Base-by-base conservation (phyloP, 2,329 filamentous ascomycete genomes). In the Monilinia polystroma region DNA sequence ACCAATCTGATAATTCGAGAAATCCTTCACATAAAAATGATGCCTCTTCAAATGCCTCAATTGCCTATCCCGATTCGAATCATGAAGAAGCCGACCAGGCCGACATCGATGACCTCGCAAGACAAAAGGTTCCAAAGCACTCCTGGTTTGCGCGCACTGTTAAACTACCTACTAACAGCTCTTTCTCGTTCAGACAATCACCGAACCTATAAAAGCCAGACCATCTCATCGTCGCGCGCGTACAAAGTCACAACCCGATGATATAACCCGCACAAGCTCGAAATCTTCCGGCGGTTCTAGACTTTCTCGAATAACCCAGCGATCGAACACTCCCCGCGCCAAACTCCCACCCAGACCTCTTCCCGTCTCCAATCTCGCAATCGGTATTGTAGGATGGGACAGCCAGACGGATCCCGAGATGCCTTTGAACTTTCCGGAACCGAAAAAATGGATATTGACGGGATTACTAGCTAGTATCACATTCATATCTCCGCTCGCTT, bases 321-420 rank as follows among this genome's bases (percentile, higher is more conserved):
- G 58, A 60, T 72, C 73, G 4, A 71, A 63, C 38, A n/a, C 38
- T 49, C 71, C 59, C 58, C 72, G 70, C 51, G 49, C 58, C 29
- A 63, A 63, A 63, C 65, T 66, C n/a, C 58, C 56, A 18, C 41
- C 65, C 10, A 14, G 57, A 18, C 57, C 58, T 20, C 41, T 77
- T n/a, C 85, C 84, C 0, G 70, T 81, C 38, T 81, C 80, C 23
- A 80, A 87, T 70, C 80, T 88, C 26, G 79, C 79, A 64, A 77
- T 76, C 1, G 82, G 82, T n/a, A 73, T 87, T 67, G 82, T 88
- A 23, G 86, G 85, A 47, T 88, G 86, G 86, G 85, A 88, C 4
- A 75, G 79, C 49, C 83, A 85, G 72, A 80, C 83, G 64, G 86
- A 88, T 72, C 84, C 84, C 0, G 76, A 78, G 3, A 84, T 85